A percentile compares a stretch with the other conserved stretches of the same genome.
phyloP scores from a whole-genome alignment of 1,284 basidiomycete genomes.

The Lignosus rhinocerotis region DNA sequence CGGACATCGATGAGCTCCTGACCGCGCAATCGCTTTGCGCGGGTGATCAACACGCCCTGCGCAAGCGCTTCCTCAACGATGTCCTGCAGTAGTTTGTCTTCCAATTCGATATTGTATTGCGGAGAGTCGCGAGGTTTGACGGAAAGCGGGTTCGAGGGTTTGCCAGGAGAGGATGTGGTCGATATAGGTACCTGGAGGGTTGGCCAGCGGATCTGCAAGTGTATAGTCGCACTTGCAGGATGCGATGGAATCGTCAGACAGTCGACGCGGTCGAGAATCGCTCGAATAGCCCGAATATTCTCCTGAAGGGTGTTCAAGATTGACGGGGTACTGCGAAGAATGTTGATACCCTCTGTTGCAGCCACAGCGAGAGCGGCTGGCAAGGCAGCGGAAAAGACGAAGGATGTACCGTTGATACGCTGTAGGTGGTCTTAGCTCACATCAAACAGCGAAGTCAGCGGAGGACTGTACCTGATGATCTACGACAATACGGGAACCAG shows the following conservation, averaged over 20 bases:
- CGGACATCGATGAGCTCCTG: constrained; percentile 83
- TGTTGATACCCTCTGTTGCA: constrained; percentile 82
- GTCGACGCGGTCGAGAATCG: constrained; percentile 78
- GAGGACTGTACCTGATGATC: constrained; percentile 73
- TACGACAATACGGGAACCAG: constrained; percentile 82
- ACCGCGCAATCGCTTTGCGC: constrained; percentile 77
- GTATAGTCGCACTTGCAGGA: constrained; percentile 83
- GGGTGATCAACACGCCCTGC: constrained; percentile 82
- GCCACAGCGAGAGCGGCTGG: constrained; percentile 89
- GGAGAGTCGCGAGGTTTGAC: constrained; percentile 43
- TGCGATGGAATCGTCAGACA: constrained; percentile 86
- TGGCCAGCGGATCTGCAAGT: constrained; percentile 65
- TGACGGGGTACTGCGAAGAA: constrained; percentile 74
- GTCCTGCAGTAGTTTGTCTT: constrained; percentile 83
- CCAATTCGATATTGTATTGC: constrained; percentile 62
- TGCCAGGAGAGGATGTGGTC: constrained; percentile 32
- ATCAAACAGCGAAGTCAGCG: neutral
- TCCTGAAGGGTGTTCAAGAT: constrained; percentile 78
- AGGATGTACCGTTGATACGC: constrained; percentile 96
- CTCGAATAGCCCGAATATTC: constrained; percentile 77
- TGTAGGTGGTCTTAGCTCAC: constrained; percentile 34
- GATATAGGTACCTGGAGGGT: constrained; percentile 38
- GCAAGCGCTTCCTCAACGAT: constrained; percentile 81
- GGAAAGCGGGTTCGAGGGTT: constrained; percentile 47
- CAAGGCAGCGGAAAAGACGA: constrained; percentile 95